A percentile compares a stretch with the other conserved stretches of the same genome.
phyloP scores from a whole-genome alignment of 2,329 filamentous ascomycete genomes.

The Aspergillus sp. region DNA sequence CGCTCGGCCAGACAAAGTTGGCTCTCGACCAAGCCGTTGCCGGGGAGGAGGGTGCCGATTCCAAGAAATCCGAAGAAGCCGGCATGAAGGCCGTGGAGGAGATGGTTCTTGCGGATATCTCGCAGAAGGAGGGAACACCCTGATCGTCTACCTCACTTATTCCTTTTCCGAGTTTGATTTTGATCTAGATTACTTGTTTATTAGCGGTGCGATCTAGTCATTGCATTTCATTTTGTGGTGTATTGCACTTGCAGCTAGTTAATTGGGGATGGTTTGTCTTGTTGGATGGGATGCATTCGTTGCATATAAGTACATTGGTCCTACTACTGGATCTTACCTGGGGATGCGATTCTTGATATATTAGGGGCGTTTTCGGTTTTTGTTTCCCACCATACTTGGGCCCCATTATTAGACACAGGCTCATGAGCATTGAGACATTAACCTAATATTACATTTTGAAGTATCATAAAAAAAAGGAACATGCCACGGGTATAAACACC shows the following conservation, averaged over 20 bases:
- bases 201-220: background rate
- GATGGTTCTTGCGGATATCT: slow-evolving; percentile 48
- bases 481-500: slow-evolving; percentile 6
- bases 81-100: slow-evolving; percentile 51
- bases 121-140: slow-evolving; percentile 18
- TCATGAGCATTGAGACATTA: background rate
- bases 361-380: slow-evolving; percentile 6
- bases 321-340: background rate
- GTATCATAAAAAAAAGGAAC: background rate
- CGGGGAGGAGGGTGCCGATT: slow-evolving; percentile 56
- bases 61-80: slow-evolving; percentile 49
- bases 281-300: background rate
- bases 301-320: background rate
- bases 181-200: background rate
- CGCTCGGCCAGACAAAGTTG: slow-evolving; percentile 88
- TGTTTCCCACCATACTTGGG: background rate
- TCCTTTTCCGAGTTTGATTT: background rate
- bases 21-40: slow-evolving; percentile 77
- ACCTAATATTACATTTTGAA: slow-evolving; percentile 8
- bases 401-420: slow-evolving; percentile 1
- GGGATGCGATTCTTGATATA: background rate
- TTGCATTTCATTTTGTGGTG: background rate
- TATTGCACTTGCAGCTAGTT: background rate
- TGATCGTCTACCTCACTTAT: background rate
- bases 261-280: background rate